phyloP scores from a whole-genome alignment of 176 grass and related monocot species.

The Otatea glauca region DNA sequence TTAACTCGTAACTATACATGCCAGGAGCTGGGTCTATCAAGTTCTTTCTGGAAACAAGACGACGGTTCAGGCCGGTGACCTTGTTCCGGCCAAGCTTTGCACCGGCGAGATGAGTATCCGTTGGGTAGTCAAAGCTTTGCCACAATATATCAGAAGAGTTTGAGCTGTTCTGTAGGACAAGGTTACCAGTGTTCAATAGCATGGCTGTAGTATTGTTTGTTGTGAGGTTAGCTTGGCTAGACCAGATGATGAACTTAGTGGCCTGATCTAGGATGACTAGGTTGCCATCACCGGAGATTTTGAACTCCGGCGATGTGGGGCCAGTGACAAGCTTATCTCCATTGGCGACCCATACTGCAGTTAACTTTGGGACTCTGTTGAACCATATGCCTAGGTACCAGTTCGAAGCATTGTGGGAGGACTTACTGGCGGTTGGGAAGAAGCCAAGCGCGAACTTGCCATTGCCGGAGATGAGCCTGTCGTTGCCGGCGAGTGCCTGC shows the following conservation, averaged over 20 bases:
- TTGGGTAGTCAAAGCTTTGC: constrained; percentile 64
- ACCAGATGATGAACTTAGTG: constrained; percentile 47
- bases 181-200: constrained; percentile 47
- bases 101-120: constrained; percentile 46
- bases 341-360: constrained; percentile 54
- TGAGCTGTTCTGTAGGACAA: constrained; percentile 38
- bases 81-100: constrained; percentile 50
- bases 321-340: constrained; percentile 28
- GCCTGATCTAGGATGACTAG: constrained; percentile 36
- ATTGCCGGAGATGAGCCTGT: no score
- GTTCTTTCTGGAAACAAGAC: constrained; percentile 49
- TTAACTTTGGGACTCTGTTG: constrained; percentile 41
- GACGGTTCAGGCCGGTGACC: constrained; percentile 39
- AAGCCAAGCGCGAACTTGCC: constrained; percentile 42
- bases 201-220: constrained; percentile 4
- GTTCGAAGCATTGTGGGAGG: background rate
- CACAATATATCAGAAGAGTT: constrained; percentile 39
- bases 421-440: constrained; percentile 37
- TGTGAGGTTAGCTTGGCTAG: constrained; percentile 26
- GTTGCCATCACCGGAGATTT: constrained; percentile 47
- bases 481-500: background rate
- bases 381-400: constrained; percentile 56
- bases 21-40: constrained; percentile 40
- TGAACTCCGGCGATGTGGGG: constrained; percentile 5
- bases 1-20: no score